Conservation (phyloP, 192 early-diverging fungal genomes). For the Pilobolus umbonatus region DNA sequence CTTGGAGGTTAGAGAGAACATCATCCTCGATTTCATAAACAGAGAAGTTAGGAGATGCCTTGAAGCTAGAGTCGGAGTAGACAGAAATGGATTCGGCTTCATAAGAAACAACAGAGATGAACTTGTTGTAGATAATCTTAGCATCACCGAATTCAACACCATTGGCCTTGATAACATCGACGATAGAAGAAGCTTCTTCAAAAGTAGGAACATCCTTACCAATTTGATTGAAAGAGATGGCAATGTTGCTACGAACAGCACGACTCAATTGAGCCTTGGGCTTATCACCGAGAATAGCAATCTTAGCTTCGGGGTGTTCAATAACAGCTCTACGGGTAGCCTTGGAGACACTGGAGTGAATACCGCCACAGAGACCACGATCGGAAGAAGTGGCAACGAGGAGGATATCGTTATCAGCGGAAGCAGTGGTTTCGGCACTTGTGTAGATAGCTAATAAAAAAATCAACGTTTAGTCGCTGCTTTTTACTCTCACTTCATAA, state of each 20-base stretch:
- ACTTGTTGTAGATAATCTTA: slow-evolving; percentile 90
- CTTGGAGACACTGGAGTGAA: slow-evolving; percentile 93
- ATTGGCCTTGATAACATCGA: slow-evolving; percentile 66
- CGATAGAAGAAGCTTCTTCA: slow-evolving; percentile 79
- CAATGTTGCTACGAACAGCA: slow-evolving; percentile 69
- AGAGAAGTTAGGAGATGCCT: slow-evolving; percentile 72
- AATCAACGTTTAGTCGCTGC: not conserved
- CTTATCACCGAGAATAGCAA: slow-evolving; percentile 90
- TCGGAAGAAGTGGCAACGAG: slow-evolving; percentile 88
- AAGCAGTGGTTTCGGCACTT: slow-evolving; percentile 67
- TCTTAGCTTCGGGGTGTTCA: slow-evolving; percentile 44
- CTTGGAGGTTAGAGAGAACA: slow-evolving; percentile 80
- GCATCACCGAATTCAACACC: slow-evolving; percentile 66
- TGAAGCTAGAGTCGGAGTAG: slow-evolving; percentile 63
- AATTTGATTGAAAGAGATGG: slow-evolving; percentile 87
- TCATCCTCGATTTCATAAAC: slow-evolving; percentile 91
- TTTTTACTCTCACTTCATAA: not conserved
- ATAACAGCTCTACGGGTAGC: slow-evolving; percentile 63
- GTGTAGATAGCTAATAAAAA: slow-evolving; percentile 56
- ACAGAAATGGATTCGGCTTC: slow-evolving; percentile 69
- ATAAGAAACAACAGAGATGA: slow-evolving; percentile 91
- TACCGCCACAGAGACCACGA: slow-evolving; percentile 98
- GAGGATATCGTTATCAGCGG: slow-evolving; percentile 63
- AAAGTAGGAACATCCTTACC: slow-evolving; percentile 86
- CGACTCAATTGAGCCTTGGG: slow-evolving; percentile 87